Percentiles rank a stretch among this genome's conserved stretches.
phyloP scores from a whole-genome alignment of 768 basidiomycete species.

The Auricularia cornea region DNA sequence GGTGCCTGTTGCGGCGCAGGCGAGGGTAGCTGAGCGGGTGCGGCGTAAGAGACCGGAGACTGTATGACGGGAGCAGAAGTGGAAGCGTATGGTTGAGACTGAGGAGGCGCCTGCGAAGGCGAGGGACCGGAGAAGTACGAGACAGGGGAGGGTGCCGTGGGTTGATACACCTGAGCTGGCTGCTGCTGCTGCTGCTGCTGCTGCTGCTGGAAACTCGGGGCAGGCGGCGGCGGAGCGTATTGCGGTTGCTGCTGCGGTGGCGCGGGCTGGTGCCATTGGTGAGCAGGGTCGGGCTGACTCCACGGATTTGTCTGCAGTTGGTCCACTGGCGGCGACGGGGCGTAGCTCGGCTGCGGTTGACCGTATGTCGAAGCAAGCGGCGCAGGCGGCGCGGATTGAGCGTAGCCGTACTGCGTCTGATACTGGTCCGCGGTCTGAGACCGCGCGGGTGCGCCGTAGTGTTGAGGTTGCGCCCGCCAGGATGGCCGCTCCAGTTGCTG shows the following conservation, averaged over 20 bases:
- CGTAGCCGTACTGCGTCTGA: neutral
- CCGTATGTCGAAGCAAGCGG: constrained; percentile 15
- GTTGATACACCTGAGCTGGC: constrained; percentile 17
- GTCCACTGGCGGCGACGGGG: neutral
- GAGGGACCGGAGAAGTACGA: neutral
- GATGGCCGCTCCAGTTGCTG: constrained; percentile 69
- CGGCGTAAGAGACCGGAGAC: neutral
- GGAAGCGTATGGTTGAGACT: neutral
- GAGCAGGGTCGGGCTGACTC: constrained; percentile 7
- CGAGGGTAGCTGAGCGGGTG: neutral
- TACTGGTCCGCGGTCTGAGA: constrained; percentile 5
- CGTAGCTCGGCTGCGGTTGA: constrained; percentile 8
- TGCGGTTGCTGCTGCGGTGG: constrained; percentile 10
- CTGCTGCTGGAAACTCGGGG: constrained; percentile 4
- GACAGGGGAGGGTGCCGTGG: constrained; percentile 10
- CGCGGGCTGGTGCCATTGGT: constrained; percentile 5
- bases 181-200: constrained; percentile 17
- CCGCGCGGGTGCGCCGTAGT: constrained; percentile 15
- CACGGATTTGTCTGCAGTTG: neutral
- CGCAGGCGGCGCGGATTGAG: constrained; percentile 9
- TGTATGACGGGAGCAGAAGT: neutral
- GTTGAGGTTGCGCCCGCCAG: constrained; percentile 38
- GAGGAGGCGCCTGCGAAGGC: neutral
- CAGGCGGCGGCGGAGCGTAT: constrained; percentile 11
- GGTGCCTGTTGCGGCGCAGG: neutral